These are phyloP conservation scores for Daedaleopsis sinensis DNA, from an alignment of 768 basidiomycete genomes.

Conservation along the genomic window DNA sequence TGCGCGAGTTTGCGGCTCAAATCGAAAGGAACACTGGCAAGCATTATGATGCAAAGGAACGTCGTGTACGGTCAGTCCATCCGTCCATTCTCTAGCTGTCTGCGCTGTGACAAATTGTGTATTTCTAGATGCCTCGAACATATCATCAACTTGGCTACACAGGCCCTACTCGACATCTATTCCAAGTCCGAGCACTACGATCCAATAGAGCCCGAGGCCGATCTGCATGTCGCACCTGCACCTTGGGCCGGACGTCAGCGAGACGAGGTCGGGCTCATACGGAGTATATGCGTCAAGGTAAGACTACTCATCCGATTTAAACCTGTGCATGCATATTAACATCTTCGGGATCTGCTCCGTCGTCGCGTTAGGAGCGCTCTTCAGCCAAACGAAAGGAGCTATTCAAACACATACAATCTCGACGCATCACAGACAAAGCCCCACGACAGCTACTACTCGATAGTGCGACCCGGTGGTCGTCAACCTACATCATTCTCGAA, in stretches of 20 bases:
- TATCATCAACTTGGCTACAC: conserved; percentile 38
- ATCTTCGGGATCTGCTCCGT: too few species aligned
- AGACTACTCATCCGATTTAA: not conserved
- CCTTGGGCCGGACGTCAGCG: conserved; percentile 3
- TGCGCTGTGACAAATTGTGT: not conserved
- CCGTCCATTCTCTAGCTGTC: too few species aligned
- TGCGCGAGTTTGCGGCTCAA: too few species aligned
- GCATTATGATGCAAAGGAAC: too few species aligned
- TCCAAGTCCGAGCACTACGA: conserved; percentile 31
- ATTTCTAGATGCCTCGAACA: conserved; percentile 35
- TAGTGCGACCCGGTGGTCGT: conserved; percentile 37
- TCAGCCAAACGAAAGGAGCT: conserved; percentile 32
- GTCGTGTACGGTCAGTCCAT: too few species aligned
- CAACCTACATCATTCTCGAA: conserved; percentile 33
- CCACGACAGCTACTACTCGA: conserved; percentile 28
- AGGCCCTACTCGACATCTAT: conserved; percentile 29
- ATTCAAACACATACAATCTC: conserved; percentile 23
- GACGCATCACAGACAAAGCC: not conserved
- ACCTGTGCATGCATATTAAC: too few species aligned
- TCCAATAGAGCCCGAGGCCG: conserved; percentile 22
- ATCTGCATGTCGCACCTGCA: not conserved
- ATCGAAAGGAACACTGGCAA: too few species aligned
- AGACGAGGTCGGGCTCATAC: conserved; percentile 33
- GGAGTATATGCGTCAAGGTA: conserved; percentile 32
- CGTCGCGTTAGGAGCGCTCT: not conserved